Conservation (phyloP, 352 stramenopile species). For the Pythium sukuiense region DNA sequence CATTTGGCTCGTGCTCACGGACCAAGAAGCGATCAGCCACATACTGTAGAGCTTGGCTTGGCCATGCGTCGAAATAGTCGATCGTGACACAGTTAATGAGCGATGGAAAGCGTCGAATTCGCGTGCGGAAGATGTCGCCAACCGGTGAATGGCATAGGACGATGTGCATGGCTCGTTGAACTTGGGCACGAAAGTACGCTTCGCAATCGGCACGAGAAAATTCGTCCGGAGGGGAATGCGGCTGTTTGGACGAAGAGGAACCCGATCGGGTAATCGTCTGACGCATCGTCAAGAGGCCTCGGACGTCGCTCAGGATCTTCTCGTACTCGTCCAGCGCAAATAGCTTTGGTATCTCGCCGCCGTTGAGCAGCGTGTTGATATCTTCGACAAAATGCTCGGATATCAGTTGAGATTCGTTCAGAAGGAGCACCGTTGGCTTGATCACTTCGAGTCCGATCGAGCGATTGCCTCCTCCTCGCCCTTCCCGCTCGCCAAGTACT, state of each 20-base stretch:
- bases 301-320: slow-evolving; percentile 67
- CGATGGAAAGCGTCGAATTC: slow-evolving; percentile 90
- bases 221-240: slow-evolving; percentile 3
- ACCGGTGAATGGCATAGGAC: slow-evolving; percentile 91
- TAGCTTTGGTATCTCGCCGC: slow-evolving; percentile 83
- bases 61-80: slow-evolving; percentile 94
- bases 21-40: slow-evolving; percentile 65
- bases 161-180: slow-evolving; percentile 87
- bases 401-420: slow-evolving; percentile 85
- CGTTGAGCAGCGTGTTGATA: slow-evolving; percentile 88
- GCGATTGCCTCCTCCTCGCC: not conserved
- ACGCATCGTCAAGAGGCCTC: slow-evolving; percentile 31
- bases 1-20: not conserved
- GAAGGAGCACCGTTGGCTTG: slow-evolving; percentile 64
- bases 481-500: slow-evolving; percentile 35
- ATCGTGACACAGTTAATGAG: slow-evolving; percentile 94
- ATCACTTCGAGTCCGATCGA: not conserved
- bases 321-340: slow-evolving; percentile 87
- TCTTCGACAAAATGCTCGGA: slow-evolving; percentile 87
- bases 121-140: slow-evolving; percentile 73
- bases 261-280: slow-evolving; percentile 5
- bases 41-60: slow-evolving; percentile 79
- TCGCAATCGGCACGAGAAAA: slow-evolving; percentile 74
- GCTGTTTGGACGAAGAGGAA: slow-evolving; percentile 5
- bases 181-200: slow-evolving; percentile 74